Base-by-base conservation (phyloP, 306 rosid genomes). In the Glycine soja region DNA sequence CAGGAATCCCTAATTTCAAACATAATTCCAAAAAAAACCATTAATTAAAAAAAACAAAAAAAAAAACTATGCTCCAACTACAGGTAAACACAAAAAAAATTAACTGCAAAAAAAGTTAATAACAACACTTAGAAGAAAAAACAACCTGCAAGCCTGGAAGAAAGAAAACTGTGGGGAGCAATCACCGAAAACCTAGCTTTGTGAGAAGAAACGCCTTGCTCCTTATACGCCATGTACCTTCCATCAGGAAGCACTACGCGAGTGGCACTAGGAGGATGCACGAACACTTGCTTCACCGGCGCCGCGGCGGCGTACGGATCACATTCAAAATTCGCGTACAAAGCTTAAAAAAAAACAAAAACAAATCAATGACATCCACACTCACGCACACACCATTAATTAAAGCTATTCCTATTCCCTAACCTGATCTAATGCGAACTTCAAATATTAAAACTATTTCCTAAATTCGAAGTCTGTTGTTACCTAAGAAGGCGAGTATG, bases 101-200 rank as follows among this genome's bases (percentile, higher is more conserved):
- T 24, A 24, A 24, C 30, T 24, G 32, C 13, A 72, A 82, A 64
- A 6, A 62, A 73, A 64, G 18, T 11, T 10, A 61, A n/a, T n/a
- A n/a, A 2, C 67, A 24, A 61, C 2, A 38, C 3, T 7, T 6
- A 40, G 12, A 8, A 65, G 69, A 3, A 54, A 65, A 50, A 81
- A n/a, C n/a, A n/a, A 95, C 99, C 99, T 93, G 97, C 97, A 70
- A 93, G 91, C 69, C 99, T 87, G 72, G 99, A 95, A 34, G 99
- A 95, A 74, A 95, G 99, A 81, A 95, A 95, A 75, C 87, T 42
- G 72, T 90, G 99, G 16, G 99, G 98, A 77, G 87, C 89, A 65
- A 95, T 85, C 30, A 95, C 11, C 16, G 98, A 90, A 86, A 89
- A 90, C 78, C 99, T 89, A 86, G 98, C 98, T 82, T 72, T 87